Evolutionary conservation across 345 rosid species (phyloP).

Genomic region (Microcos paniculata): DNA sequence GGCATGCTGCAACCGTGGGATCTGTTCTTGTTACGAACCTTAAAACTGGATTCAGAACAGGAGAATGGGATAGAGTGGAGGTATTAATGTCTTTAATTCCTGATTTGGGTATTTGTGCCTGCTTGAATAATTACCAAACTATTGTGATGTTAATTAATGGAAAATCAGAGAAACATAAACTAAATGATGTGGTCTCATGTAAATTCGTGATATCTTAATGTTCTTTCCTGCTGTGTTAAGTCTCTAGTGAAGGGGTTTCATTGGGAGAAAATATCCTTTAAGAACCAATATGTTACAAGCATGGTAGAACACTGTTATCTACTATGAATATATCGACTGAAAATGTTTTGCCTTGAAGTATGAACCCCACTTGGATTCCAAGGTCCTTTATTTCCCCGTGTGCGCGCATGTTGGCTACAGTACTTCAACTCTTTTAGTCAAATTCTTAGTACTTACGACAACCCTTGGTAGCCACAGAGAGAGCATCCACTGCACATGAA

Average conservation of each 20-base stretch:
- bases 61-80: constrained; percentile 83
- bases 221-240: neutral
- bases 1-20: constrained; percentile 76
- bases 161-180: neutral
- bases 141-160: neutral
- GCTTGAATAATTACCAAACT: neutral
- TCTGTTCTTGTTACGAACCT: constrained; percentile 81
- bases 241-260: neutral
- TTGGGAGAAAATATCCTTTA: neutral
- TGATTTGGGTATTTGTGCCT: neutral
- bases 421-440: neutral
- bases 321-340: neutral
- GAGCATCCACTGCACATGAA: constrained; percentile 2
- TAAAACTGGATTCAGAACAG: constrained; percentile 65
- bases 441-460: neutral
- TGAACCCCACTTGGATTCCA: neutral
- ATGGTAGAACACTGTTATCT: neutral
- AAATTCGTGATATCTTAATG: neutral
- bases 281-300: neutral
- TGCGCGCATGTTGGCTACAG: neutral
- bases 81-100: constrained; percentile 32
- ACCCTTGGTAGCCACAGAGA: neutral
- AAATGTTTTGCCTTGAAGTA: constrained; percentile 5
- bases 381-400: neutral
- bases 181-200: neutral